Percentiles rank a stretch among this genome's conserved stretches.
Evolutionary conservation across 495 filamentous ascomycete genomes (phyloP).

Genomic region (Friedmanniomyces simplex): DNA sequence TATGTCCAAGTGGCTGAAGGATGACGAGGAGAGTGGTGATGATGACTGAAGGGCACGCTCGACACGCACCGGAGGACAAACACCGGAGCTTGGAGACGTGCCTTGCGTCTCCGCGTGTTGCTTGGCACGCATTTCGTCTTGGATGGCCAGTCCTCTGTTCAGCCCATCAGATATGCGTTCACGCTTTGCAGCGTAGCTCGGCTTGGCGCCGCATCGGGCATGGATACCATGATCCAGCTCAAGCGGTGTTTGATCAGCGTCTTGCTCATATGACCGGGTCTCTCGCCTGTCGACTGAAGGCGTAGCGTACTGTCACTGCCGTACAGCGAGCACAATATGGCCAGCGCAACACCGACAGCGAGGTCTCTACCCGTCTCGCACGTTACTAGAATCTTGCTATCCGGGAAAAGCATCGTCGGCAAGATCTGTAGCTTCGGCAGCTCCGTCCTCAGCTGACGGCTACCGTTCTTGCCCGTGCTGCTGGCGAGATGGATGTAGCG

Average conservation of each 20-base stretch:
- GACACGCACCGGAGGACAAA: too few relatives aligned
- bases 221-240: constrained; percentile 63
- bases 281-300: constrained; percentile 12
- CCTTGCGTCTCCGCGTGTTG: too few relatives aligned
- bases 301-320: constrained; percentile 41
- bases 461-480: constrained; percentile 57
- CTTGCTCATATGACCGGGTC: constrained; percentile 42
- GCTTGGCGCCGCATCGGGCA: constrained; percentile 67
- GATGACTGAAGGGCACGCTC: constrained; percentile 28
- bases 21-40: constrained; percentile 37
- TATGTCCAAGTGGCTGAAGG: constrained; percentile 62
- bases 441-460: constrained; percentile 59
- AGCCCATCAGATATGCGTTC: constrained; percentile 69
- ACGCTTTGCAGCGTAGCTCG: constrained; percentile 74
- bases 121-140: too few relatives aligned
- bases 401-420: constrained; percentile 24
- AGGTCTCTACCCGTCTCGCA: constrained; percentile 58
- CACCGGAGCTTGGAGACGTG: too few relatives aligned
- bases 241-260: constrained; percentile 63
- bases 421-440: constrained; percentile 43
- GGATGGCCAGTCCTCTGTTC: not conserved
- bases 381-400: constrained; percentile 35
- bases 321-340: constrained; percentile 53
- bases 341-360: constrained; percentile 51
- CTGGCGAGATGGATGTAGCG: constrained; percentile 53